Percentiles rank a stretch among this genome's conserved stretches.
These are phyloP conservation scores for Colletotrichum sp. DNA, from an alignment of 2,329 filamentous ascomycete species.

Conservation along the genomic window DNA sequence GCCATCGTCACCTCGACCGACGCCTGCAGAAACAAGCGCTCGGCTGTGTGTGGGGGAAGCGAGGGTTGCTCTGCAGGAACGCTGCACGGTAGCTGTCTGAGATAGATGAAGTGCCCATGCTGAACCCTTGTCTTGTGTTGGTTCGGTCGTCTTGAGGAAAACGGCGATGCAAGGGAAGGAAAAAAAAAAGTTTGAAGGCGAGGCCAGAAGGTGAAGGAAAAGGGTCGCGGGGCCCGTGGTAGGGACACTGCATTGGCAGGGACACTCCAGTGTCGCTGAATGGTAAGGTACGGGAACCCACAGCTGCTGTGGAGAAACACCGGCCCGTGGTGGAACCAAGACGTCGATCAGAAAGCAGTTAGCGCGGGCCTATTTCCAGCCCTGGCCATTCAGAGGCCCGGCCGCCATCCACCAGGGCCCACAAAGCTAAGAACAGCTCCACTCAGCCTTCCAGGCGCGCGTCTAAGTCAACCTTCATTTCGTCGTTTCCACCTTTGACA, in stretches of 20 bases:
- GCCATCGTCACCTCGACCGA: not conserved
- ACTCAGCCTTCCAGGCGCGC: conserved; percentile 16
- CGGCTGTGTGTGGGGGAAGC: not conserved
- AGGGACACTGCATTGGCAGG: not conserved
- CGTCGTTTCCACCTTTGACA: not conserved
- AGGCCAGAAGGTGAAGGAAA: not conserved
- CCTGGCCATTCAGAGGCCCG: conserved; percentile 6
- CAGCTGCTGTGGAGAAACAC: not conserved
- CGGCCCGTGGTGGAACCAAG: conserved; percentile 11
- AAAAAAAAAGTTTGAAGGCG: not conserved
- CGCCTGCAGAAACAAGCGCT: not conserved
- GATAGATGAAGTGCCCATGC: not conserved
- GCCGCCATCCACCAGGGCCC: not conserved
- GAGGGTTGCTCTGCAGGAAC: not conserved
- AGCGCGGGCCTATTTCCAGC: conserved; percentile 13
- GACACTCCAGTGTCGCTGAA: too few relatives aligned
- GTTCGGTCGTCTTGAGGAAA: not conserved
- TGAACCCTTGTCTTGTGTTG: not conserved
- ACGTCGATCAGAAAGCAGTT: not conserved
- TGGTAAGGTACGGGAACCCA: not conserved
- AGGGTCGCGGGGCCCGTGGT: not conserved
- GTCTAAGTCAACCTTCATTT: conserved; percentile 19
- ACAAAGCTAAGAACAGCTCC: not conserved
- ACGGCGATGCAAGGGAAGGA: not conserved
- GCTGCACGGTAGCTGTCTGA: not conserved